Base-by-base conservation (phyloP, 2,329 filamentous ascomycete genomes). In the Ciborinia camelliae region DNA sequence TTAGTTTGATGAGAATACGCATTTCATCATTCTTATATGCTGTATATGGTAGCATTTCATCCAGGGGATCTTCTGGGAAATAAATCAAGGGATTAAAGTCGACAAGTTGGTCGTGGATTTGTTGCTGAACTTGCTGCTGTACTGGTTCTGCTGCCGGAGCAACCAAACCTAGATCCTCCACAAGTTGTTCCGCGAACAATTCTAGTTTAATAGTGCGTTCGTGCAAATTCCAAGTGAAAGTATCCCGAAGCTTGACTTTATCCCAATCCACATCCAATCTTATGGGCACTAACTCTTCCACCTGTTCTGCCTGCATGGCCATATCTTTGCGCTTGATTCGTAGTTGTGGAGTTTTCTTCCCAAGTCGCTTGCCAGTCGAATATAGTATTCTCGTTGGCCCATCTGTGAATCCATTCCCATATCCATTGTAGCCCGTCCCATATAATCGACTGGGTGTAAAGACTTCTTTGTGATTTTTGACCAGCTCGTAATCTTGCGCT, bases 1-100 rank as follows among this genome's bases (percentile, higher is more conserved):
- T 97, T 59, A 99, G 83, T 77, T 97, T 98, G 77, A 99, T 87
- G 51, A 96, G 80, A 71, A 99, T 90, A 59, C 95, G 90, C 94
- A 99, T 97, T 79, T 99, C 95, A 75, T 99, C 95, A 75, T 99
- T 97, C 78, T 98, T 98, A 81, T 97, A 97, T 8, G 95, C 93
- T 47, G 85, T 88, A 75, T 98, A 98, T 0, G 94, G 93, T 15
- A 96, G 82, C 74, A 95, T 90, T 1, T 92, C 90, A 73, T 99
- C 94, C 54, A 97, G 82, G 0, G 94, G 86, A 72, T 97, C 92
- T 72, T 98, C 94, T 71, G 96, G 89, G 57, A 94, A 90, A 74
- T 88, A 95, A 30, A 95, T 88, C 72, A 96, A 92, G 6, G 95
- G 95, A 75, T 96, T 97, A 75, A 92, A 98, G 75, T 98, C 95